These are phyloP conservation scores for Ganoderma lucidum DNA, from an alignment of 1,284 basidiomycete genomes.

Conservation along the genomic window DNA sequence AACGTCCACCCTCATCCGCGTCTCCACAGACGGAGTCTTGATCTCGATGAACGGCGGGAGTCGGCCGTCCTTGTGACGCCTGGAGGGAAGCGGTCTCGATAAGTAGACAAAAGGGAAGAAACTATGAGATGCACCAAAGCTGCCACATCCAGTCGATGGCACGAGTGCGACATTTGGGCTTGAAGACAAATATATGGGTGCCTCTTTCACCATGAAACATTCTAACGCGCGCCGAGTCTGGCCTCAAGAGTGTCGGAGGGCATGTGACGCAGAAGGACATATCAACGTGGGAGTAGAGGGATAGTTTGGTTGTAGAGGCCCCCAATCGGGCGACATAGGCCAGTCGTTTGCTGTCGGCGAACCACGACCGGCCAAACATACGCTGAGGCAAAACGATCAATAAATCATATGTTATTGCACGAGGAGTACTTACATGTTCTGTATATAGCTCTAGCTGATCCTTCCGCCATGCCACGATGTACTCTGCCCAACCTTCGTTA, in stretches of 20 bases:
- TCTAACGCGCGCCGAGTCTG: conserved; percentile 49
- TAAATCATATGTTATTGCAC: conserved; percentile 55
- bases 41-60: conserved; percentile 56
- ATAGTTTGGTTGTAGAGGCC: conserved; percentile 65
- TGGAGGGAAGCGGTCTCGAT: conserved; percentile 38
- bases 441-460: conserved; percentile 81
- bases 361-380: conserved; percentile 67
- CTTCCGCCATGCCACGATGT: conserved; percentile 81
- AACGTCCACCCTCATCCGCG: conserved; percentile 70
- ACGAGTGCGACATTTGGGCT: conserved; percentile 72
- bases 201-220: conserved; percentile 60
- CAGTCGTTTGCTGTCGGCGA: conserved; percentile 71
- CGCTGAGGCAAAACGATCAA: conserved; percentile 48
- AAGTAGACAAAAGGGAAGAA: neutral
- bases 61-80: conserved; percentile 65
- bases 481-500: conserved; percentile 80
- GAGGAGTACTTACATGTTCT: conserved; percentile 66
- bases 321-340: conserved; percentile 75
- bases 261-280: conserved; percentile 82
- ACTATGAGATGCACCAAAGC: conserved; percentile 62
- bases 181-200: conserved; percentile 84
- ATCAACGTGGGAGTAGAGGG: conserved; percentile 84
- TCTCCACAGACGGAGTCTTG: conserved; percentile 56
- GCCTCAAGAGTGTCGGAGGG: conserved; percentile 56
- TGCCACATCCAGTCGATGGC: conserved; percentile 88